Evolutionary conservation across 2,329 filamentous ascomycete genomes (phyloP), one percentile per base, ranked within the genome.

Genomic region (Fusarium cicatricum): DNA sequence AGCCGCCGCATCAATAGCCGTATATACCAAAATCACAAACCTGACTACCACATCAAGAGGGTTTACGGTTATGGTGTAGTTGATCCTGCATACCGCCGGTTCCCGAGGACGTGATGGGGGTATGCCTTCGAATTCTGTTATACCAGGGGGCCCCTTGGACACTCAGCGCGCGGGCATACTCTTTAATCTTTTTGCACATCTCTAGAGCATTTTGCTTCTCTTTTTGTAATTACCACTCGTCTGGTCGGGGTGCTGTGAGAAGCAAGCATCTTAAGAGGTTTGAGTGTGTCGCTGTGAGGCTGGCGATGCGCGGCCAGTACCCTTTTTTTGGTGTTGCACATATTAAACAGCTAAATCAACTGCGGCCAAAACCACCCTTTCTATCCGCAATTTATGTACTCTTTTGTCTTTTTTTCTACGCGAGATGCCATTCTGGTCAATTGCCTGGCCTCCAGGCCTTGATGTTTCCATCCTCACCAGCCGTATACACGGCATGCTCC

Each of bases 391-490:
- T 31, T 17, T 4, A 23, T n/a, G 15, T 38, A 19, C 28, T 46
- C n/a, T 16, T 12, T 36, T 33, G 8, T 28, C 12, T 45, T 10
- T 28, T 34, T 42, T 21, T 21, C 21, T n/a, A 21, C 21, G 21
- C 7, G 21, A 21, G 21, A 4, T 21, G 21, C 29, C 14, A 12
- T 32, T 5, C 8, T n/a, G 11, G 12, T 55, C 42, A 67, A 46
- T 60, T 65, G 41, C 55, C 62, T 2, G 75, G 73, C 34, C 78
- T 77, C 84, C 84, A 87, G 3, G 83, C 82, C 67, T 82, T 84
- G 68, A 86, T 75, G 57, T 75, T 78, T 2, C 83, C 83, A 61
- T 87, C 84, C 66, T 87, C 84, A 15, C 84, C 84, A 6, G 78
- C 82, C 39, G 83, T 86, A 55, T 85, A 85, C 6, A 86, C 82